Percentiles rank a stretch among this genome's conserved stretches.
phyloP scores from a whole-genome alignment of 345 rosid species.

The Laguncularia racemosa region DNA sequence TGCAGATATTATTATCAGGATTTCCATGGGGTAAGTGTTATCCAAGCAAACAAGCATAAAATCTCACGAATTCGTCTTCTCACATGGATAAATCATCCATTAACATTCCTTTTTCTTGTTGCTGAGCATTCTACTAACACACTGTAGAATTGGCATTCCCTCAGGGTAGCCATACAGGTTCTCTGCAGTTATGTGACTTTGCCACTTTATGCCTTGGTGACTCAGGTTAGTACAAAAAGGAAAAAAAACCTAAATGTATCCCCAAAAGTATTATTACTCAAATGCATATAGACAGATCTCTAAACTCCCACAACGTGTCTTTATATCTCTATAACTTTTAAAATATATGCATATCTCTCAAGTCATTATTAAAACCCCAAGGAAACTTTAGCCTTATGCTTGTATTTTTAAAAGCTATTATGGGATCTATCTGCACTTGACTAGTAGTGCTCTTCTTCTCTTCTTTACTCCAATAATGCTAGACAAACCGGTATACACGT shows the following conservation, averaged over 20 bases:
- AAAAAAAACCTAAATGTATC: neutral
- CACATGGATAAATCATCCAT: neutral
- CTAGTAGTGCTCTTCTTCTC: too few relatives aligned
- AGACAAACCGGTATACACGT: too few relatives aligned
- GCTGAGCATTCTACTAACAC: neutral
- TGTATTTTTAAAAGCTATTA: too few relatives aligned
- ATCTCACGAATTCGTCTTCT: neutral
- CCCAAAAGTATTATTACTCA: too few relatives aligned
- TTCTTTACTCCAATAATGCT: too few relatives aligned
- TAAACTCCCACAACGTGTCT: neutral
- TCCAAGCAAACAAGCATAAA: neutral
- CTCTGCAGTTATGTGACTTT: constrained; percentile 52
- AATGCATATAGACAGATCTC: too few relatives aligned
- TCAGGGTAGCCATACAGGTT: constrained; percentile 36
- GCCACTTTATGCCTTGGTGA: constrained; percentile 47
- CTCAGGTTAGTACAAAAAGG: constrained; percentile 25
- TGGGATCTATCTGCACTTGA: too few relatives aligned
- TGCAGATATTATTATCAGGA: constrained; percentile 27
- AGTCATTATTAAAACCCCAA: too few relatives aligned
- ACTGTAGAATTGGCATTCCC: neutral
- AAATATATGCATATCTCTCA: too few relatives aligned
- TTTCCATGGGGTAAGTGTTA: constrained; percentile 38
- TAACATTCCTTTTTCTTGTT: neutral
- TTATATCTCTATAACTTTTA: too few relatives aligned
- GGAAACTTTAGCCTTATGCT: too few relatives aligned